Base-by-base conservation (phyloP, 192 early-diverging fungal genomes). In the Coemansia sp. region DNA sequence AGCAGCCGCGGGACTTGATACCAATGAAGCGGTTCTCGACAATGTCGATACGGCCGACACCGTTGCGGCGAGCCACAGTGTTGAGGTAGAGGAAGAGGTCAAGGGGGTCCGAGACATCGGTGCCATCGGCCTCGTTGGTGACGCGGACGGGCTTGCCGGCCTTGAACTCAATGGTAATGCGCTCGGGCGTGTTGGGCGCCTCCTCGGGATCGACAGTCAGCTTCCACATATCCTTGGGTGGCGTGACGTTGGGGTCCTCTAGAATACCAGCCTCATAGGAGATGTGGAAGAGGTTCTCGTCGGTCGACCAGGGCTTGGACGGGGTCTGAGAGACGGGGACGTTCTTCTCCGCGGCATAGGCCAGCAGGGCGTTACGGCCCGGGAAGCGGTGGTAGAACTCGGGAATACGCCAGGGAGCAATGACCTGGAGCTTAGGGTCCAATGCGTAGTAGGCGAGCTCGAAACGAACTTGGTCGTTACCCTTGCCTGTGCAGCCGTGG, bases 401-500 rank as follows among this genome's bases (percentile, higher is more conserved):
- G 75, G 96, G 95, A 44, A 96, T 89, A 54, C 96, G 88, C 97
- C 96, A 99, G 10, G 98, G 97, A 18, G 96, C 94, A 85, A 99
- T 97, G 73, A 97, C 95, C 86, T 98, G 88, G 76, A 98, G 96
- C 74, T 89, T 85, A 43, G 95, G 96, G 68, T 94, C 89, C 46
- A 99, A 87, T 18, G 98, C 95, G 76, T 97, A 97, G 90, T 98
- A 99, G 29, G 93, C 96, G 52, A 98, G 90, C 86, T 99, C 98
- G 79, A 99, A 99, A 46, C 97, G 93, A 66, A 99, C 97, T 87
- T 99, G 98, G 85, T 99, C 98, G 89, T 99, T 99, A 63, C 98
- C 97, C 87, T 99, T 99, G 67, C 98, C 97, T 36, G 98, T 98
- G 90, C 97, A 98, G 18, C 98, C 96, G 86, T 99, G 98, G n/a